Conservation (phyloP, 371 early-diverging fungal species). For the Mortierella sp. region DNA sequence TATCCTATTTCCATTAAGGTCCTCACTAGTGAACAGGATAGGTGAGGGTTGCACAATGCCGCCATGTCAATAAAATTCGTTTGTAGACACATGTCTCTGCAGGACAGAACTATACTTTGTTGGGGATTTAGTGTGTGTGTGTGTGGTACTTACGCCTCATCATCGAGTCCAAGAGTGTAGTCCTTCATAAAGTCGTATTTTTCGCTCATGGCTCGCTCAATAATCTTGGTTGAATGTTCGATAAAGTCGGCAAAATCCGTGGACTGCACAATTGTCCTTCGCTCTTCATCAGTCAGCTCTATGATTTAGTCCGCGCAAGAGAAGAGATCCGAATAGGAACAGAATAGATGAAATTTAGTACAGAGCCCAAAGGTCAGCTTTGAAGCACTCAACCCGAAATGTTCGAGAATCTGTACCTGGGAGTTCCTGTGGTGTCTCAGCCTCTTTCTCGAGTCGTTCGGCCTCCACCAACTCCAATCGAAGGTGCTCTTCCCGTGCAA, state of each 20-base stretch:
- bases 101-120: background rate
- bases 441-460: constrained; percentile 66
- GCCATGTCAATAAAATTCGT: background rate
- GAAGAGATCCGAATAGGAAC: background rate
- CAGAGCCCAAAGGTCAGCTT: background rate
- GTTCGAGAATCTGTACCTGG: constrained; percentile 20
- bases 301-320: background rate
- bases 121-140: too few relatives aligned
- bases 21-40: constrained; percentile 58
- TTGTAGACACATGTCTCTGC: background rate
- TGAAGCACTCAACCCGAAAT: background rate
- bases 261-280: constrained; percentile 74
- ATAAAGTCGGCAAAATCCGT: constrained; percentile 88
- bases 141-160: constrained; percentile 60
- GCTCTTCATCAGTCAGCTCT: constrained; percentile 89
- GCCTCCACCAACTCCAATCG: constrained; percentile 69
- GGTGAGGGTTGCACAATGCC: background rate
- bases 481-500: constrained; percentile 68
- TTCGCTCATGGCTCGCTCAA: constrained; percentile 92
- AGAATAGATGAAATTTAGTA: background rate
- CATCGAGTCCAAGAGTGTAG: constrained; percentile 83
- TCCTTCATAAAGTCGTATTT: constrained; percentile 93
- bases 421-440: constrained; percentile 43
- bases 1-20: constrained; percentile 74
- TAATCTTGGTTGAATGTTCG: constrained; percentile 83